A percentile compares a stretch with the other conserved stretches of the same genome.
These are phyloP conservation scores for Brettanomyces nanus DNA, from an alignment of 805 yeast species.

Conservation along the genomic window DNA sequence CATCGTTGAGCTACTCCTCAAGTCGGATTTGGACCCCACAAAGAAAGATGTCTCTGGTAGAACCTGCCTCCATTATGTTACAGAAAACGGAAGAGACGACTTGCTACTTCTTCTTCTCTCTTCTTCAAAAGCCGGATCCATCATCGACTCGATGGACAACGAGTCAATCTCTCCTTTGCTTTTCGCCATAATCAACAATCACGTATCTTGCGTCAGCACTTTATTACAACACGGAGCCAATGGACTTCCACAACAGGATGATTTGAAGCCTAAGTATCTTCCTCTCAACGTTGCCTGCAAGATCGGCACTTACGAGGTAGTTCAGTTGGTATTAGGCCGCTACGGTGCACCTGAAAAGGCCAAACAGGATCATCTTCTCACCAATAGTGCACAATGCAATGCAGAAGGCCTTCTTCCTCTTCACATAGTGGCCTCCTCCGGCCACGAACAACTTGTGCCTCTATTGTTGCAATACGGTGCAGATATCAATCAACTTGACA, in stretches of 20 bases:
- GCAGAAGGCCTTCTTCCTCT: constrained; percentile 87
- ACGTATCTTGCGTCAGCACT: constrained; percentile 44
- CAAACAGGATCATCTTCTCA: constrained; percentile 22
- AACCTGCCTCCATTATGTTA: constrained; percentile 81
- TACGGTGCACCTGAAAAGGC: constrained; percentile 22
- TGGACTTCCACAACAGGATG: constrained; percentile 39
- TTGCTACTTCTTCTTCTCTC: constrained; percentile 29
- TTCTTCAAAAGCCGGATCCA: constrained; percentile 12
- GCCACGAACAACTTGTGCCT: constrained; percentile 62
- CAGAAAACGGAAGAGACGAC: constrained; percentile 46
- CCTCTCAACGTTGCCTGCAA: constrained; percentile 86
- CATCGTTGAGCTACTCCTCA: constrained; percentile 21
- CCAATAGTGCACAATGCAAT: constrained; percentile 46
- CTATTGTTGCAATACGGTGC: constrained; percentile 66
- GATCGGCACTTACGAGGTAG: constrained; percentile 66
- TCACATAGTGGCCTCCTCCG: constrained; percentile 83
- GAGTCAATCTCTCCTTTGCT: constrained; percentile 78
- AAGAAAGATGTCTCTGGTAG: constrained; percentile 63
- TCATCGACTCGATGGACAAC: constrained; percentile 50
- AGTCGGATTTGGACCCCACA: constrained; percentile 17
- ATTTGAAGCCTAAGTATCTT: constrained; percentile 52
- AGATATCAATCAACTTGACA: constrained; percentile 70
- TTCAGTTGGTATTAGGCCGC: constrained; percentile 47
- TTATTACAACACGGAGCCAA: constrained; percentile 43
- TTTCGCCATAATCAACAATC: constrained; percentile 65